Conservation (phyloP, 345 rosid species). For the Barbarea vulgaris region DNA sequence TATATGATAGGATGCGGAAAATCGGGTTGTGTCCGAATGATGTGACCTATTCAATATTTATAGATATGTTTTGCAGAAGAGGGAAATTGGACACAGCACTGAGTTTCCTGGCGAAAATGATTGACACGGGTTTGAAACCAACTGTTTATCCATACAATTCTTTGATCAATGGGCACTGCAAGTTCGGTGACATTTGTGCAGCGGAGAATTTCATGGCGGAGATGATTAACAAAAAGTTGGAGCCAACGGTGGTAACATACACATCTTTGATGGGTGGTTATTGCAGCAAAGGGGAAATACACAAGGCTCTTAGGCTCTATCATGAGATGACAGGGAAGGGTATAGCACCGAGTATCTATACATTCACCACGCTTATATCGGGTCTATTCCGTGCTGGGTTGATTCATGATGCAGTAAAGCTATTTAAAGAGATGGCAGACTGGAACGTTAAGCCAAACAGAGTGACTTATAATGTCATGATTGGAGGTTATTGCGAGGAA, state of each 20-base stretch:
- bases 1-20: conserved; percentile 59
- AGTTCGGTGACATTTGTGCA: conserved; percentile 55
- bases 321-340: conserved; percentile 87
- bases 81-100: conserved; percentile 63
- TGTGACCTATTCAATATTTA: conserved; percentile 71
- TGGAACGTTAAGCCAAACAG: conserved; percentile 63
- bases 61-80: conserved; percentile 80
- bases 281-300: conserved; percentile 59
- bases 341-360: conserved; percentile 63
- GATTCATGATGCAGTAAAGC: conserved; percentile 58
- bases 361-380: conserved; percentile 69
- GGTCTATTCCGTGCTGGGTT: conserved; percentile 65
- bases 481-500: conserved; percentile 67
- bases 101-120: conserved; percentile 59
- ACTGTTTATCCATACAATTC: conserved; percentile 83
- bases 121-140: conserved; percentile 46
- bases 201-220: conserved; percentile 60
- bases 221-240: conserved; percentile 59
- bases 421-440: conserved; percentile 67
- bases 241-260: conserved; percentile 77
- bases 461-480: conserved; percentile 84
- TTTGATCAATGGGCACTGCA: conserved; percentile 77
- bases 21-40: conserved; percentile 54
- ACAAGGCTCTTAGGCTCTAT: conserved; percentile 69
- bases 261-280: conserved; percentile 76